These are phyloP conservation scores for Eucalyptus coolabah DNA, from an alignment of 345 rosid genomes.

Conservation along the genomic window DNA sequence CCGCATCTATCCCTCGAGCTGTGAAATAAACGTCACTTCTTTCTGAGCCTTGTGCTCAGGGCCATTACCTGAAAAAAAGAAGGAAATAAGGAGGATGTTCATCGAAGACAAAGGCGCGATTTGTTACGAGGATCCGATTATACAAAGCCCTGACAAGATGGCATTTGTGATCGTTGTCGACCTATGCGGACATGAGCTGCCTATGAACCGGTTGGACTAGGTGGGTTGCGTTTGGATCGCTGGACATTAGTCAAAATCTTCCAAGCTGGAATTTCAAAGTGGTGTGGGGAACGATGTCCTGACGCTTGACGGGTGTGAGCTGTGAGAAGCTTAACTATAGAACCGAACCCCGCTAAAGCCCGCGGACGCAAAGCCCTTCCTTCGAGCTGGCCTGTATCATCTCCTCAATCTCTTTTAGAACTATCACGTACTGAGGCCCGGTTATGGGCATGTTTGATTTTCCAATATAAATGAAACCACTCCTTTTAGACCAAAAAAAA, in stretches of 20 bases:
- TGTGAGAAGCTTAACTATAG: background rate
- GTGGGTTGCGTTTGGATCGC: fast-evolving
- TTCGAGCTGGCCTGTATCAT: too few relatives aligned
- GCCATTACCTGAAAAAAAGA: background rate
- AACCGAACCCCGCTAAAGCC: background rate
- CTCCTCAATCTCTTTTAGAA: too few relatives aligned
- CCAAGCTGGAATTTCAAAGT: background rate
- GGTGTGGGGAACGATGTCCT: fast-evolving
- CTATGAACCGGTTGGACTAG: background rate
- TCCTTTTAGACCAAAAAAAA: too few relatives aligned
- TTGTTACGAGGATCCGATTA: background rate
- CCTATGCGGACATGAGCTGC: background rate
- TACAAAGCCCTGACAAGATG: background rate
- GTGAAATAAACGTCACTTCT: background rate
- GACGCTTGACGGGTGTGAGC: background rate
- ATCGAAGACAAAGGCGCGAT: background rate
- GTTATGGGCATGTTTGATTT: too few relatives aligned
- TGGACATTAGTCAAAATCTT: background rate
- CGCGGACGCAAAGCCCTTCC: too few relatives aligned
- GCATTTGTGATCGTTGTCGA: background rate
- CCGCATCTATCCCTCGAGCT: background rate
- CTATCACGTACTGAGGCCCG: too few relatives aligned
- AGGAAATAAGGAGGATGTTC: background rate
- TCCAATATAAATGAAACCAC: too few relatives aligned
- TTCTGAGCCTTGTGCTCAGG: background rate